Conservation (phyloP, 202 grass and related monocot genomes). For the Cymbopogon flexuosus region DNA sequence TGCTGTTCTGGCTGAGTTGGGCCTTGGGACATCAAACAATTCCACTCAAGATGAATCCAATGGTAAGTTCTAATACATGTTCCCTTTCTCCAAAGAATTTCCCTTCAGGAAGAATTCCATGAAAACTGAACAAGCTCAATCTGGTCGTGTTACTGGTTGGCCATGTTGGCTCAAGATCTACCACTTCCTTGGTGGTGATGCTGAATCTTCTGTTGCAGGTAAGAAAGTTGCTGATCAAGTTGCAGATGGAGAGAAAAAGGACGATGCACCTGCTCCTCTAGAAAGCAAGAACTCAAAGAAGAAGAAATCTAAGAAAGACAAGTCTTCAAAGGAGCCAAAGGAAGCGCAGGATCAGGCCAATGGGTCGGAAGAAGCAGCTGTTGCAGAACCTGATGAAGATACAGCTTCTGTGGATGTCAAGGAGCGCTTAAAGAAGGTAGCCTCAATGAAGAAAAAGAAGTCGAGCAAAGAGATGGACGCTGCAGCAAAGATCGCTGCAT, state of each 20-base stretch:
- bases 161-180: not conserved
- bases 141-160: not conserved
- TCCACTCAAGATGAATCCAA: constrained; percentile 41
- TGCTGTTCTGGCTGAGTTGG: constrained; percentile 69
- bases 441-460: constrained; percentile 76
- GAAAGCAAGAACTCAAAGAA: constrained; percentile 81
- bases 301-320: constrained; percentile 93
- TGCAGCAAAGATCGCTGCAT: constrained; percentile 62
- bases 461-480: constrained; percentile 65
- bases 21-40: constrained; percentile 40
- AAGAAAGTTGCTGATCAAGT: constrained; percentile 41
- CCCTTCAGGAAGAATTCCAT: not conserved
- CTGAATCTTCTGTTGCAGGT: constrained; percentile 19
- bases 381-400: constrained; percentile 37
- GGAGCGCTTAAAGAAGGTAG: constrained; percentile 71
- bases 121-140: not conserved
- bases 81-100: not conserved
- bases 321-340: constrained; percentile 55
- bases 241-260: constrained; percentile 48
- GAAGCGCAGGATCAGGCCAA: constrained; percentile 39
- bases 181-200: not conserved
- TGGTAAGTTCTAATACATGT: constrained; percentile 24
- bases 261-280: constrained; percentile 30
- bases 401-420: constrained; percentile 52
- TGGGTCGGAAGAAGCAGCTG: not conserved